Evolutionary conservation across 495 filamentous ascomycete genomes (phyloP), one percentile per base, ranked within the genome.

Genomic region (Penicillium robsamsonii): DNA sequence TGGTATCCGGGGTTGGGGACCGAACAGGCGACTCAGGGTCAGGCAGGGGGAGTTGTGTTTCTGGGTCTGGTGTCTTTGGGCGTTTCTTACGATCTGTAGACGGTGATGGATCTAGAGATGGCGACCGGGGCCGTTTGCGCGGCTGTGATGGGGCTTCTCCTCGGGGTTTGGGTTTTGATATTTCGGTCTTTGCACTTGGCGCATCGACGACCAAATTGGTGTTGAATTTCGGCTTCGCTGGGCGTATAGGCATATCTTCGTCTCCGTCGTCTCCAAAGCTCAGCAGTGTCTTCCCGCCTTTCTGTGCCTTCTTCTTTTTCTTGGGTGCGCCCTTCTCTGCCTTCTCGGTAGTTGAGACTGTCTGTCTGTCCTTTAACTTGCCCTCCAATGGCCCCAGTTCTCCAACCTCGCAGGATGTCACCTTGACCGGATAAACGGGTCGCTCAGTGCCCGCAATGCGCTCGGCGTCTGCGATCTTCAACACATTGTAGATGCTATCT

Each of bases 401-500:
- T 22, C 75, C 73, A 13, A 99, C 84, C 69, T 97, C 91, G 40
- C 87, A 81, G 3, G 81, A 79, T 0, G 84, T 88, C 51, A 99
- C 84, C 69, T 85, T 92, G 25, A 89, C 80, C 4, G 93, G 89
- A 71, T 96, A 99, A 15, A 96, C 64, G 27, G 93, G 93, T 59
- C 89, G 82, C 56, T 97, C 94, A n/a, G 76, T 82, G 25, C 86
- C 88, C 64, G 89, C 88, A 50, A 84, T 81, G 18, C 92, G 74
- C 67, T 97, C 94, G 7, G 83, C 83, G 64, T 97, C 91, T 10
- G 87, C 92, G 75, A 96, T 96, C 72, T 90, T 90, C 65, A 94
- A 83, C 57, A 99, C 70, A 68, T 96, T 97, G 71, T 91, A 99
- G 46, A 99, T 91, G 51, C 91, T 96, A 55, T 97, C 92, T 5